Base-by-base conservation (phyloP, 257 asterid genomes). In the Nemophila menziesii region DNA sequence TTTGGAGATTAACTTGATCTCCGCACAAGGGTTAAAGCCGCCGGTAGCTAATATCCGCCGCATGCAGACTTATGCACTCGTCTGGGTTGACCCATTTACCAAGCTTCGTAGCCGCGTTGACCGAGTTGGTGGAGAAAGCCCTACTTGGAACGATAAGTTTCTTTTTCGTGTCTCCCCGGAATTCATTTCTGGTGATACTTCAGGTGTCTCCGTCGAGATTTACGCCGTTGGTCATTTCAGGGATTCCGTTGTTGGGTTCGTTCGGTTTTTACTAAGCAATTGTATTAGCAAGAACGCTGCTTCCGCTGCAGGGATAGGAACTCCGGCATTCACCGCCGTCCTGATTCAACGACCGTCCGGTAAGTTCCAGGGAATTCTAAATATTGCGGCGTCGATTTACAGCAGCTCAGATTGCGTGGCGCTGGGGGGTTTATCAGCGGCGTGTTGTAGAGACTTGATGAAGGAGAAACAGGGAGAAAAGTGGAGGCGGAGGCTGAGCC, bases 81-180 rank as follows among this genome's bases (percentile, higher is more conserved):
- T 79, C 15, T 80, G 96, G 86, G 72, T 85, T 33, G 57, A 78
- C 62, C 61, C 94, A 0, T 56, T 75, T 1, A 43, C 54, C n/a
- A 89, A 84, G 62, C 94, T 89, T 57, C 83, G 82, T n/a, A 72
- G 93, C 33, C 64, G 70, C 3, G 50, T 73, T 20, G 98, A 90
- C 55, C 66, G 72, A 1, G 44, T 70, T 39, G 89, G 89, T 15
- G 72, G 79, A 38, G 93, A 72, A 27, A 85, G 81, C 58, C 96
- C 98, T 22, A 78, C 79, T 42, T 85, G 96, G 98, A 85, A 90
- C 64, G 98, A 84, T 66, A 81, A 77, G 20, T 89, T 89, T 50
- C 85, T 84, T 43, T 89, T 89, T 63, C 73, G 87, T 10, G 92
- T 84, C 23, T 58, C 82, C 9, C 52, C 76, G 1, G 79, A 74